Conservation (phyloP, 2,329 filamentous ascomycete genomes). For the Hypomyces perniciosus region DNA sequence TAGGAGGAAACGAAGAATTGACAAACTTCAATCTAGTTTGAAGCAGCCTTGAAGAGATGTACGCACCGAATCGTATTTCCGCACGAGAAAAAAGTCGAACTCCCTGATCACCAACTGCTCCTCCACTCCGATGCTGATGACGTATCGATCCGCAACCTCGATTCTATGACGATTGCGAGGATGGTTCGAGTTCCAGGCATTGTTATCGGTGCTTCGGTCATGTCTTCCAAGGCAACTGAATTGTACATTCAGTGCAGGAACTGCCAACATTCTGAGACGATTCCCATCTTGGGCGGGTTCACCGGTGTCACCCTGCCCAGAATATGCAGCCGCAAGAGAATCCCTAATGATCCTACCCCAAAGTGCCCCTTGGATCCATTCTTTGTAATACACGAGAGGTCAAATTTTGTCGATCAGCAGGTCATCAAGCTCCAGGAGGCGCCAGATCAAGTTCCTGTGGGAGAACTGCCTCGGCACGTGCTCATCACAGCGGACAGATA, state of each 20-base stretch:
- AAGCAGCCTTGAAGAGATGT: conserved; percentile 81
- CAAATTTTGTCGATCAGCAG: conserved; percentile 93
- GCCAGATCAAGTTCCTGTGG: conserved; percentile 93
- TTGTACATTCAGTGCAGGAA: conserved; percentile 84
- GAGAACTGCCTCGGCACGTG: conserved; percentile 90
- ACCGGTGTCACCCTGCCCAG: conserved; percentile 79
- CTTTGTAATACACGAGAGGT: conserved; percentile 91
- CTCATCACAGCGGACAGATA: conserved; percentile 95
- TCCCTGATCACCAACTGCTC: conserved; percentile 90
- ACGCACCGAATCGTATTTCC: conserved; percentile 92
- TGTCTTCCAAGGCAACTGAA: conserved; percentile 89
- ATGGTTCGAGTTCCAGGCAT: conserved; percentile 97
- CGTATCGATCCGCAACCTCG: conserved; percentile 88
- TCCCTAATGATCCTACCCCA: conserved; percentile 60
- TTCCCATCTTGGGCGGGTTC: conserved; percentile 79
- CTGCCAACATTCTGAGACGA: conserved; percentile 65
- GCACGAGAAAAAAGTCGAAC: conserved; percentile 55
- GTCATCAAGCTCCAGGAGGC: conserved; percentile 97
- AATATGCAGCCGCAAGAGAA: conserved; percentile 60
- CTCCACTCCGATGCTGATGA: conserved; percentile 88
- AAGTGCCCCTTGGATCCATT: conserved; percentile 92
- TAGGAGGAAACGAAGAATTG: not conserved
- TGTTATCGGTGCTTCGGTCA: conserved; percentile 92
- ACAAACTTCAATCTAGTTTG: conserved; percentile 57
- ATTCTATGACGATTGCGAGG: conserved; percentile 85